Percentiles rank a stretch among this genome's conserved stretches.
These are phyloP conservation scores for Hanseniaspora guilliermondii DNA, from an alignment of 805 yeast species.

Conservation along the genomic window DNA sequence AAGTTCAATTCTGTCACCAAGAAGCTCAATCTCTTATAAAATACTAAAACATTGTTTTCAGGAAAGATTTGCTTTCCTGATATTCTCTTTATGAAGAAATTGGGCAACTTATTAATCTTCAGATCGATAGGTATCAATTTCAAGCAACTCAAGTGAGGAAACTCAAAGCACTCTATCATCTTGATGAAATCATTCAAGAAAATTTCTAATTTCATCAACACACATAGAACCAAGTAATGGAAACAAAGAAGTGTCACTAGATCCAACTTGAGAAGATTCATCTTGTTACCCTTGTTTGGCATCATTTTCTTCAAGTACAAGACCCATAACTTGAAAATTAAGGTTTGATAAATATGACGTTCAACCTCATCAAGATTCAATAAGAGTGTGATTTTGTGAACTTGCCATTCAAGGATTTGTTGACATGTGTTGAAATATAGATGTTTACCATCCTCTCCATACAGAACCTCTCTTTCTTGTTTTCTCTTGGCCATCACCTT, in stretches of 20 bases:
- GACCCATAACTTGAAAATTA: conserved; percentile 2
- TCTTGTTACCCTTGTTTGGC: neutral
- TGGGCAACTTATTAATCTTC: conserved; percentile 1
- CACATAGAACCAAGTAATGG: conserved; percentile 37
- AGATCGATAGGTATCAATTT: neutral
- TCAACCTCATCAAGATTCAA: conserved; percentile 1
- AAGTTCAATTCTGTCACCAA: neutral
- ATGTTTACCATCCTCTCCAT: conserved; percentile 38
- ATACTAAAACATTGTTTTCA: conserved; percentile 3
- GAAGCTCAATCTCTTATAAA: conserved; percentile 6
- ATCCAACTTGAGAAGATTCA: conserved; percentile 11
- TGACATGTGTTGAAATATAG: conserved; percentile 40
- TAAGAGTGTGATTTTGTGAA: conserved; percentile 5
- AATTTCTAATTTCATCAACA: conserved; percentile 38
- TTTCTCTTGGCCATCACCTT: conserved; percentile 14
- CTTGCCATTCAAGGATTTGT: conserved; percentile 38
- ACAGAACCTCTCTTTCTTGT: conserved; percentile 21
- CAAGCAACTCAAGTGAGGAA: conserved; percentile 11
- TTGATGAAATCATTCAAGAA: conserved; percentile 37
- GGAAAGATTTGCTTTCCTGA: conserved; percentile 13
- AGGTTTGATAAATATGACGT: neutral
- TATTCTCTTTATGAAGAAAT: conserved; percentile 8
- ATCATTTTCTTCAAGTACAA: conserved; percentile 2
- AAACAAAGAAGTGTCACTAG: conserved; percentile 25
- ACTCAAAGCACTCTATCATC: conserved; percentile 12